Conservation (phyloP, 352 stramenopile species). For the Phytophthora pini region DNA sequence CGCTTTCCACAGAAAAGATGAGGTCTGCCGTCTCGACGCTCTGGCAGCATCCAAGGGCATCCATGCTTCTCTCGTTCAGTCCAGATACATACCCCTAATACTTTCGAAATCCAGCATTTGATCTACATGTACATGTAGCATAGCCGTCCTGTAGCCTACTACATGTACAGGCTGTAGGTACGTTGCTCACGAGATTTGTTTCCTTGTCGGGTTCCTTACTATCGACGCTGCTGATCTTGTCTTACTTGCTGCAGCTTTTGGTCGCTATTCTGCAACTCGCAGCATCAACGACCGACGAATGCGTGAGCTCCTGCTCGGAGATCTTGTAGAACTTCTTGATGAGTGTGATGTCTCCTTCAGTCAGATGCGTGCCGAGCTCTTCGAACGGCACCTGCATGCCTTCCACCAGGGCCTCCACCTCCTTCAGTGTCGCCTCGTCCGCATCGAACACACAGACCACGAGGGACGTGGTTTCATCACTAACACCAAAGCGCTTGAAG, state of each 20-base stretch:
- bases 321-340: conserved; percentile 90
- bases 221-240: neutral
- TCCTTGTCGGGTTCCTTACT: neutral
- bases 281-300: conserved; percentile 70
- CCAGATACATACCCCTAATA: no score
- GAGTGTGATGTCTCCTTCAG: conserved; percentile 50
- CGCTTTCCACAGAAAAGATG: no score
- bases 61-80: no score
- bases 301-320: conserved; percentile 72
- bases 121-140: no score
- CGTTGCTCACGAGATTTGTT: no score
- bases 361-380: conserved; percentile 61
- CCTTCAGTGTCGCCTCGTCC: conserved; percentile 47
- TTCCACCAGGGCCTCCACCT: conserved; percentile 53
- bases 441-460: conserved; percentile 83
- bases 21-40: no score
- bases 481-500: conserved; percentile 81
- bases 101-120: no score
- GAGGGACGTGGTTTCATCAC: conserved; percentile 58
- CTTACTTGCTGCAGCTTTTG: conserved; percentile 87
- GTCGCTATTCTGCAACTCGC: conserved; percentile 87
- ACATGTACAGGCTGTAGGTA: no score
- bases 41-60: no score
- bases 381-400: conserved; percentile 51
- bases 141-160: no score